Conservation (phyloP, 805 yeast species). For the Teunomyces tritomae region DNA sequence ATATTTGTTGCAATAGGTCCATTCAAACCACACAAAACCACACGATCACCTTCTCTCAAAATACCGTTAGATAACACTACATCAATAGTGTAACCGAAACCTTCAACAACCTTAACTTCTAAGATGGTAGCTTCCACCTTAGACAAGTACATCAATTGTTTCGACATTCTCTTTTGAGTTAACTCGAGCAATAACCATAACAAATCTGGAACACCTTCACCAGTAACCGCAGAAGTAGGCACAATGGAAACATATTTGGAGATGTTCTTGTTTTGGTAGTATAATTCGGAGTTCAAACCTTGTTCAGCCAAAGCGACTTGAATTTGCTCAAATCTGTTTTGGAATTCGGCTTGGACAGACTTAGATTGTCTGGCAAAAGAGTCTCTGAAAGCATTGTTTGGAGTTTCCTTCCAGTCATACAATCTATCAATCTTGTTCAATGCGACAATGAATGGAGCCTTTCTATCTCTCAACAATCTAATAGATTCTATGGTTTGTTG, state of each 20-base stretch:
- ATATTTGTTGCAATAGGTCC: slow-evolving; percentile 97
- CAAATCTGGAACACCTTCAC: slow-evolving; percentile 99
- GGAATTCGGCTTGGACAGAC: slow-evolving; percentile 89
- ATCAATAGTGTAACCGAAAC: slow-evolving; percentile 98
- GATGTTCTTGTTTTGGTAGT: slow-evolving; percentile 92
- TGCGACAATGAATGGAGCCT: slow-evolving; percentile 97
- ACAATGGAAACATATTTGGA: slow-evolving; percentile 92
- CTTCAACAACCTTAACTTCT: slow-evolving; percentile 97
- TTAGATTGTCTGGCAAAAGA: slow-evolving; percentile 78
- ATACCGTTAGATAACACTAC: slow-evolving; percentile 97
- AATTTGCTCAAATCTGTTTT: slow-evolving; percentile 79
- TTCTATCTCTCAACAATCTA: slow-evolving; percentile 86
- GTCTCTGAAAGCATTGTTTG: slow-evolving; percentile 95
- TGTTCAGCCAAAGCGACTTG: slow-evolving; percentile 94
- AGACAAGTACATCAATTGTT: slow-evolving; percentile 93
- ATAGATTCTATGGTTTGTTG: slow-evolving; percentile 96
- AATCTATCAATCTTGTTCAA: slow-evolving; percentile 96
- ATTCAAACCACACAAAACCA: slow-evolving; percentile 95
- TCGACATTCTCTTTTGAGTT: slow-evolving; percentile 98
- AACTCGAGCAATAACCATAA: slow-evolving; percentile 91
- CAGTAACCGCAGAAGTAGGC: slow-evolving; percentile 98
- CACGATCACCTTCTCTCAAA: slow-evolving; percentile 89
- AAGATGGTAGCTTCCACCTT: slow-evolving; percentile 93
- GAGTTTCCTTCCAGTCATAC: slow-evolving; percentile 87
- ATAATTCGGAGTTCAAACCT: slow-evolving; percentile 95